These are phyloP conservation scores for Penicillium sp. DNA, from an alignment of 2,329 filamentous ascomycete genomes.

Conservation along the genomic window DNA sequence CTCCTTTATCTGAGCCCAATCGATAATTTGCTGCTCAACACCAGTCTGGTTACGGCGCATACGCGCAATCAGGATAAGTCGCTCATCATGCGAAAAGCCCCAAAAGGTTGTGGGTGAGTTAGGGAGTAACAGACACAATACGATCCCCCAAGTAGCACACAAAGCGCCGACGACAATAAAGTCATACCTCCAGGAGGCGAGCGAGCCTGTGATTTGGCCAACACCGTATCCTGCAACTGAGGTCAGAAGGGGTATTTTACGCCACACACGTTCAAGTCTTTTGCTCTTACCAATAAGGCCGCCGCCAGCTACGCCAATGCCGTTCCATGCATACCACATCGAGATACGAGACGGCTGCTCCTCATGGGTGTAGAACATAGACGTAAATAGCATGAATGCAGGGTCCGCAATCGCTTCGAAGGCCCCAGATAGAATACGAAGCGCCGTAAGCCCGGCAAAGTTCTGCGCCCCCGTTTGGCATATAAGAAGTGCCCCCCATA, in stretches of 20 bases:
- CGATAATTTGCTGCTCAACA: no score
- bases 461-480: not conserved
- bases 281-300: slow-evolving; percentile 28
- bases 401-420: slow-evolving; percentile 40
- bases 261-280: no score
- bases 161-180: not conserved
- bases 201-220: not conserved
- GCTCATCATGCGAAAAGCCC: no score
- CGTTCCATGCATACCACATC: slow-evolving; percentile 42
- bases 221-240: not conserved
- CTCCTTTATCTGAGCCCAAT: no score
- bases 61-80: no score
- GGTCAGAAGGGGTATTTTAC: no score
- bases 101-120: no score
- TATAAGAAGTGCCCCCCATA: no score
- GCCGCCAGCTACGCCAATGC: slow-evolving; percentile 47
- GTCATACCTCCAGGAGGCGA: not conserved
- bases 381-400: slow-evolving; percentile 59
- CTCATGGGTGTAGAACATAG: slow-evolving; percentile 23
- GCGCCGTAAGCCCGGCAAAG: not conserved
- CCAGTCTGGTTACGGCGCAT: no score
- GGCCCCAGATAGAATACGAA: not conserved
- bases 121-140: no score
- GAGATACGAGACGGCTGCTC: slow-evolving; percentile 33
- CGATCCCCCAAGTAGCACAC: not conserved